These are phyloP conservation scores for Chaetoceros muelleri DNA, from an alignment of 108 stramenopile genomes.

Conservation along the genomic window DNA sequence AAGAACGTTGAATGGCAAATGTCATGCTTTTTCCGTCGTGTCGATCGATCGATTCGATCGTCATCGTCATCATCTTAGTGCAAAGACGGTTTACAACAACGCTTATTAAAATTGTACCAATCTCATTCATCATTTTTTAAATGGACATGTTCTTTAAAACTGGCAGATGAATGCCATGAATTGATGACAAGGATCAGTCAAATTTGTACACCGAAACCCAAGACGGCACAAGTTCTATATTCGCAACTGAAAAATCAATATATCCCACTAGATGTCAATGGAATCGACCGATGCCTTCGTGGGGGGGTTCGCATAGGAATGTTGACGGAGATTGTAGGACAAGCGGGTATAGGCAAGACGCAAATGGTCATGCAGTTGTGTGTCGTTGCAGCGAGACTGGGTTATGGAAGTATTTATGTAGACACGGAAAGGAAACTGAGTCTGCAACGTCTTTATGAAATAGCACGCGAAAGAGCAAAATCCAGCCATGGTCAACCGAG, in stretches of 20 bases:
- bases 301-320: constrained; percentile 59
- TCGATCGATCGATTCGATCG: background rate
- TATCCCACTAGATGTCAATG: background rate
- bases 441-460: constrained; percentile 48
- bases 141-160: background rate
- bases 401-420: constrained; percentile 57
- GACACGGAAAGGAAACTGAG: constrained; percentile 77
- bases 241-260: background rate
- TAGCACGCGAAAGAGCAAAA: constrained; percentile 10
- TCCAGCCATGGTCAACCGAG: background rate
- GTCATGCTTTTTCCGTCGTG: background rate
- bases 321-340: constrained; percentile 64
- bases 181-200: constrained; percentile 29
- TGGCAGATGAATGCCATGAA: constrained; percentile 32
- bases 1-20: constrained; percentile 9
- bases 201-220: constrained; percentile 26
- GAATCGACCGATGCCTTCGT: constrained; percentile 33
- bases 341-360: constrained; percentile 71
- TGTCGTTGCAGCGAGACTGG: constrained; percentile 40
- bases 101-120: background rate
- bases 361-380: constrained; percentile 66
- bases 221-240: constrained; percentile 8
- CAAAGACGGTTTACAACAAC: too few relatives aligned
- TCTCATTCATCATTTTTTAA: background rate
- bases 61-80: too few relatives aligned